Percentiles rank a stretch among this genome's conserved stretches.
Evolutionary conservation across 2,329 filamentous ascomycete genomes (phyloP).

Genomic region (Escovopsis weberi): DNA sequence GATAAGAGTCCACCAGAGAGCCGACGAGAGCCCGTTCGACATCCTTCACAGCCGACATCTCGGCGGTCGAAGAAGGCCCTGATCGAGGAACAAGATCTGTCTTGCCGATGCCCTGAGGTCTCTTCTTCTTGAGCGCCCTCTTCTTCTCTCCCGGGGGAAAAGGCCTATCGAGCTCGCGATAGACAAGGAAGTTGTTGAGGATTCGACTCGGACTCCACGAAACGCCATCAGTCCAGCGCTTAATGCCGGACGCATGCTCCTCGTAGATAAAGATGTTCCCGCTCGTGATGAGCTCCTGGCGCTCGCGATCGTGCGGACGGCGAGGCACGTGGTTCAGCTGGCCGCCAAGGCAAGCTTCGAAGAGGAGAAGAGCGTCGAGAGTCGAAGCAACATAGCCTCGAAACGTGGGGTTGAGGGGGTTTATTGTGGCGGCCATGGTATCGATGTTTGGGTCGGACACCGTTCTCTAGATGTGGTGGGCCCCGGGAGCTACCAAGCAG

Average conservation of each 20-base stretch:
- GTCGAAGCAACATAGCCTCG: constrained; percentile 54
- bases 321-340: constrained; percentile 62
- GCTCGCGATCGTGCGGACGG: constrained; percentile 74
- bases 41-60: constrained; percentile 13
- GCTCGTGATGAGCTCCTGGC: constrained; percentile 61
- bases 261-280: constrained; percentile 88
- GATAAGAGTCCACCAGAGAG: constrained; percentile 78
- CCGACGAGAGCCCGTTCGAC: constrained; percentile 45
- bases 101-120: constrained; percentile 23
- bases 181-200: constrained; percentile 71
- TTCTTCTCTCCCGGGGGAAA: constrained; percentile 79
- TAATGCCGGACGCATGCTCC: constrained; percentile 79
- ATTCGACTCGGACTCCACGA: constrained; percentile 85
- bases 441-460: too few relatives aligned
- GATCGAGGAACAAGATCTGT: constrained; percentile 13
- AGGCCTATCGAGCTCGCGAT: constrained; percentile 64
- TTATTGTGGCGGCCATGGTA: constrained; percentile 2
- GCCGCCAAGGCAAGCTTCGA: constrained; percentile 64
- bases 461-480: too few relatives aligned
- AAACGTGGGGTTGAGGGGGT: constrained; percentile 46
- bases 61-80: constrained; percentile 6
- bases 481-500: too few relatives aligned
- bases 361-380: constrained; percentile 62
- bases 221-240: constrained; percentile 85
- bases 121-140: constrained; percentile 57